A percentile compares a stretch with the other conserved stretches of the same genome.
phyloP scores from a whole-genome alignment of 2,329 filamentous ascomycete species.

The Xylariaceae sp. region DNA sequence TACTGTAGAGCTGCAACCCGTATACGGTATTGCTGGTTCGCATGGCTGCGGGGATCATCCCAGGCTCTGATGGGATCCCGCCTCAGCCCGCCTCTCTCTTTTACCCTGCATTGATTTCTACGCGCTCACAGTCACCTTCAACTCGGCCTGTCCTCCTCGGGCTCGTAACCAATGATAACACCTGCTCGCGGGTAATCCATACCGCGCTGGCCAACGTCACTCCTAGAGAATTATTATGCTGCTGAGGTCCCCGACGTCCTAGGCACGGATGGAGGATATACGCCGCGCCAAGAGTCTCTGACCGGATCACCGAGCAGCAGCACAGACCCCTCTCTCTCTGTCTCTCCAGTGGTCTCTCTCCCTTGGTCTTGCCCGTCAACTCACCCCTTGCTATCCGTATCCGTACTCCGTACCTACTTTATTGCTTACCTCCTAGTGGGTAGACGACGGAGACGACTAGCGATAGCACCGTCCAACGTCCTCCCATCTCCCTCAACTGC shows the following conservation, averaged over 20 bases:
- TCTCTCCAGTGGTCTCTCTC: too few species aligned
- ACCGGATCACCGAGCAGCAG: constrained; percentile 1
- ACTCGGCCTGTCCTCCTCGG: neutral
- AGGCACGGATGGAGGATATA: too few species aligned
- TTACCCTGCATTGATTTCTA: constrained; percentile 2
- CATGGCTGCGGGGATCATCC: neutral
- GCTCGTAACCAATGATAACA: neutral
- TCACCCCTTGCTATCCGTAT: too few species aligned
- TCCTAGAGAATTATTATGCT: neutral
- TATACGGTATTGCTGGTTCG: too few species aligned
- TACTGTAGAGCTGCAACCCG: too few species aligned
- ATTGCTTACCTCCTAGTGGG: constrained; percentile 3
- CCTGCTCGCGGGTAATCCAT: neutral
- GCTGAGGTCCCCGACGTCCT: neutral
- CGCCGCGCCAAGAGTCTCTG: too few species aligned
- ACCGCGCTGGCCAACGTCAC: neutral
- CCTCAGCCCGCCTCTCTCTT: neutral
- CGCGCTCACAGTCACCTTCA: constrained; percentile 1
- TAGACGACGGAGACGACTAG: neutral
- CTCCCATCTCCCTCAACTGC: constrained; percentile 10
- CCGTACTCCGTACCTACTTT: too few species aligned
- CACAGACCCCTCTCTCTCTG: constrained; percentile 3
- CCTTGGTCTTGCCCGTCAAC: too few species aligned
- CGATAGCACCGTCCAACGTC: constrained; percentile 1
- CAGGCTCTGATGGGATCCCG: neutral